Conservation (phyloP, 805 yeast genomes). For the Yamadazyma akitaensis region DNA sequence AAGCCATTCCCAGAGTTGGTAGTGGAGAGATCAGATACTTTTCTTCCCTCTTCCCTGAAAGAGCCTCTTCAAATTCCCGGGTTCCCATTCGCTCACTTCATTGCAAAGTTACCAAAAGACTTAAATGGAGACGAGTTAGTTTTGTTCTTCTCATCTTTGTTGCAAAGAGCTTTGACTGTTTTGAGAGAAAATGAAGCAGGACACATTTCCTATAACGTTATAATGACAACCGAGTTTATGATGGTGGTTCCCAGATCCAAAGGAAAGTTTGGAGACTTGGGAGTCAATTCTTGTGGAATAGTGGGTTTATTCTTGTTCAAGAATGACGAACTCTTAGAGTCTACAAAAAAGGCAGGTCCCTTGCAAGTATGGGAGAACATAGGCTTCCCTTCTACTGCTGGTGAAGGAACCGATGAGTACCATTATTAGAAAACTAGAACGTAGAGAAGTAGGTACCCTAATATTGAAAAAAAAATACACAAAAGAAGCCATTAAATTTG, state of each 20-base stretch:
- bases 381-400: conserved; percentile 65
- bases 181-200: conserved; percentile 48
- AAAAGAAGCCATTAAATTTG: no score
- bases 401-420: conserved; percentile 56
- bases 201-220: conserved; percentile 71
- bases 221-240: conserved; percentile 81
- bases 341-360: conserved; percentile 48
- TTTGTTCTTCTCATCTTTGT: conserved; percentile 64
- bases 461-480: not conserved
- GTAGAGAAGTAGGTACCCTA: not conserved
- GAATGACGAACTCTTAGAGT: conserved; percentile 49
- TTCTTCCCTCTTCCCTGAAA: conserved; percentile 46
- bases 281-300: conserved; percentile 78
- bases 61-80: conserved; percentile 63
- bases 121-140: conserved; percentile 52
- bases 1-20: conserved; percentile 52
- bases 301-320: conserved; percentile 79
- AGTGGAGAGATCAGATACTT: conserved; percentile 45
- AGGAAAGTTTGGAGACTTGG: conserved; percentile 52
- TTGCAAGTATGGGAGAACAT: conserved; percentile 54
- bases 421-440: conserved; percentile 30
- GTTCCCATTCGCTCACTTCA: conserved; percentile 78
- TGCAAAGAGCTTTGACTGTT: conserved; percentile 68
- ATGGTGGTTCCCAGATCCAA: conserved; percentile 78
- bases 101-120: conserved; percentile 52